Conservation (phyloP, 768 basidiomycete genomes). For the Gelatoporia subvermispora region DNA sequence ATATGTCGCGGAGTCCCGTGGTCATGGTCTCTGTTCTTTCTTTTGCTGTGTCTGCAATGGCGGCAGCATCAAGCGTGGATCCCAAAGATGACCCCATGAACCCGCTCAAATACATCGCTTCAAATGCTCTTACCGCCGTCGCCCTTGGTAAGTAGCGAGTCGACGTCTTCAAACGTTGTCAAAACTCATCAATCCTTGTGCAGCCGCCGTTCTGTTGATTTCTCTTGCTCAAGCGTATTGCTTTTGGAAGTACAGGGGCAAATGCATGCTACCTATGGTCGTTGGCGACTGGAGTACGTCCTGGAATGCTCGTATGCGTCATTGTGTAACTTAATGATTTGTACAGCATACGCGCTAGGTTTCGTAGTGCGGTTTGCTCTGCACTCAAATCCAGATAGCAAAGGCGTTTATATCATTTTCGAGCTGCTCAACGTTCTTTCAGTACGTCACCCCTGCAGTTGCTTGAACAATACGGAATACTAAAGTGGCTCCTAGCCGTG, state of each 20-base stretch:
- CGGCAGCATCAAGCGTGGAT: constrained; percentile 40
- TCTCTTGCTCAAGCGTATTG: constrained; percentile 41
- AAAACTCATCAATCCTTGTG: constrained; percentile 3
- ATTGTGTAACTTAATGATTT: background rate
- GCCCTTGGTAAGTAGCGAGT: constrained; percentile 36
- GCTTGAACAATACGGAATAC: background rate
- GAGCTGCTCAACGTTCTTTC: constrained; percentile 60
- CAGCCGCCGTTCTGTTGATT: constrained; percentile 18
- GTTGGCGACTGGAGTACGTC: constrained; percentile 55
- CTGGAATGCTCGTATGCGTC: background rate
- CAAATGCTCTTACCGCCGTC: constrained; percentile 45
- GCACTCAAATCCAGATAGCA: constrained; percentile 47
- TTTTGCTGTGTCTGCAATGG: constrained; percentile 2
- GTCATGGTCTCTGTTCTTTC: constrained; percentile 1
- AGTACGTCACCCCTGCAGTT: constrained; percentile 27
- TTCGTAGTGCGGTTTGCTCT: constrained; percentile 52
- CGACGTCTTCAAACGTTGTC: background rate
- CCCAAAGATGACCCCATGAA: constrained; percentile 51
- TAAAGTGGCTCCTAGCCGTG: constrained; percentile 44
- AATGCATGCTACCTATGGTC: constrained; percentile 57
- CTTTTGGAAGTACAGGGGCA: constrained; percentile 41
- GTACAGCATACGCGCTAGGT: constrained; percentile 51
- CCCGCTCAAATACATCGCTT: constrained; percentile 51
- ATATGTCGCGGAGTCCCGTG: too few relatives aligned
- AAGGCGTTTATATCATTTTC: constrained; percentile 48